Base-by-base conservation (phyloP, 768 basidiomycete species). In the Cystobasidium tubakii region DNA sequence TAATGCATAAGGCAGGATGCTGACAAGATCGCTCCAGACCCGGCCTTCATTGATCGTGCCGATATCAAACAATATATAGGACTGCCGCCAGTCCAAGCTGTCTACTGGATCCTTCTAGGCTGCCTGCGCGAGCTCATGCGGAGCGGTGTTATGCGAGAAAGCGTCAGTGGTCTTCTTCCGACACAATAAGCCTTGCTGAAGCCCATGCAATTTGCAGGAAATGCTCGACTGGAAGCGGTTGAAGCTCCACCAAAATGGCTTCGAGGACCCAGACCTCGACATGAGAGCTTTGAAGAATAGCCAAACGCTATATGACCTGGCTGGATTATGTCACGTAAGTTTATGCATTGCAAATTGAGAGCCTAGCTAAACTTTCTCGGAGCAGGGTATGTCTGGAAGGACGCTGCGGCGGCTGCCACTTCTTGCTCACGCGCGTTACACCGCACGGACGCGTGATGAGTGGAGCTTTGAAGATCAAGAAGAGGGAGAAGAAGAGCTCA, bases 1-100 rank as follows among this genome's bases (percentile, higher is more conserved):
- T n/a, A n/a, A n/a, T n/a, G n/a, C n/a, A n/a, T n/a, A n/a, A n/a
- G n/a, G n/a, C n/a, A n/a, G n/a, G n/a, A n/a, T n/a, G n/a, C n/a
- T n/a, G n/a, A n/a, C n/a, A n/a, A n/a, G n/a, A n/a, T n/a, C n/a
- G n/a, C n/a, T n/a, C 7, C 77, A 97, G 95, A 99, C 78, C 88
- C 87, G 63, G 96, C 95, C 1, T 98, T 97, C 80, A 88, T 97
- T 62, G 96, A 98, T 79, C 89, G 96, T 46, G 96, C 95, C 10
- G 96, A 99, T 78, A 92, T 98, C 62, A 87, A 96, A 23, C 94
- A 95, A 83, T 55, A 65, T 33, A 85, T 97, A 23, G 94, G 93
- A 76, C 85, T 92, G 7, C 96, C 96, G 0, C 88, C 93, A 4
- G 86, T 88, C 19, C 90, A 93, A 76, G 96, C 93, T 0, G 86